Evolutionary conservation across 345 rosid species (phyloP), one percentile per base, ranked within the genome.

Genomic region (Lepidium africanum): DNA sequence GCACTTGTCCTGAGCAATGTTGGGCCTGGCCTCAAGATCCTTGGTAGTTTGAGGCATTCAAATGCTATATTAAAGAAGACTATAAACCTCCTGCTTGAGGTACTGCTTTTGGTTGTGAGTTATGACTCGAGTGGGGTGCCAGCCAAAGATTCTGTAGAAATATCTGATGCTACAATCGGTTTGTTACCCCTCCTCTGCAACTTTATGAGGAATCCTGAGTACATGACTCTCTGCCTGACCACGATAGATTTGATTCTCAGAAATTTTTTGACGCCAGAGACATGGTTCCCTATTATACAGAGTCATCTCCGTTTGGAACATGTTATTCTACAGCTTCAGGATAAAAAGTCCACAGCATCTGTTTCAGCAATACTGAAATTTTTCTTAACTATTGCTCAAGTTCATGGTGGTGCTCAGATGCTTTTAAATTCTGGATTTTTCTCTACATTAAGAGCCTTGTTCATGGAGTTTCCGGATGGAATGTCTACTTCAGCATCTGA

Each of bases 321-420:
- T 70, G 69, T 86, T 67, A 79, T 85, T 67, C 58, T 69, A 67
- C 84, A 76, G 76, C 91, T 94, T 79, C 96, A 87, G 65, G 90
- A 85, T 53, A 80, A 84, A 54, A 77, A 67, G 38, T 83, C 83
- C 50, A 39, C 70, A 42, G 73, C 77, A 55, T 83, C 85, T 14
- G 40, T 79, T 75, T 78, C 87, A 63, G 80, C 80, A 38, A 73
- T 81, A 41, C 72, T 94, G 77, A 89, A 85, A 68, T 83, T 94
- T 82, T 81, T 87, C 65, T 63, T 94, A 72, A 87, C 96, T 51
- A 73, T 94, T 65, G 88, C 97, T 64, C 86, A 59, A 56, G 89
- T 86, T 19, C 82, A 88, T 77, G 91, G 82, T 39, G 93, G 96
- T 64, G 88, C 96, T 51, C 88, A 91, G 80, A 83, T 91, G 91